Conservation (phyloP, 768 basidiomycete species). For the Xerocomus spinulosus region DNA sequence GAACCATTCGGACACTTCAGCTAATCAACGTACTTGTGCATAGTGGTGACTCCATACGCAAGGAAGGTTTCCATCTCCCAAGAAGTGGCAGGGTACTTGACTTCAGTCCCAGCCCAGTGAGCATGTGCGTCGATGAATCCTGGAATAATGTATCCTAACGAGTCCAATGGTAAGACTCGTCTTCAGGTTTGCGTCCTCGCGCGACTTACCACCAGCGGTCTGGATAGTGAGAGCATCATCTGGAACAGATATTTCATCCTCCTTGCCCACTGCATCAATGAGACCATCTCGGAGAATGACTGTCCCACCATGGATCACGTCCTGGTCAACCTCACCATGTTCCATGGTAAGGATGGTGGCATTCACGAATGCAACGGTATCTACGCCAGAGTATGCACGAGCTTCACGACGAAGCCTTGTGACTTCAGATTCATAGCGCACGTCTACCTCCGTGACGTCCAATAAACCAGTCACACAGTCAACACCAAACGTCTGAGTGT, state of each 20-base stretch:
- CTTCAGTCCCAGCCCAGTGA: constrained; percentile 58
- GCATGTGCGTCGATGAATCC: constrained; percentile 78
- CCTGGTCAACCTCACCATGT: constrained; percentile 42
- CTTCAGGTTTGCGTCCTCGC: background rate
- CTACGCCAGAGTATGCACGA: constrained; percentile 18
- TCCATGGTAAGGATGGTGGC: constrained; percentile 71
- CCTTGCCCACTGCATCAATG: constrained; percentile 45
- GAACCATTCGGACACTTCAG: background rate
- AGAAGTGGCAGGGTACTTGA: constrained; percentile 55
- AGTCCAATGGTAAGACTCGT: constrained; percentile 1
- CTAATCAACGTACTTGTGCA: constrained; percentile 57
- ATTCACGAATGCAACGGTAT: constrained; percentile 57
- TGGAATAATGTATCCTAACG: constrained; percentile 56
- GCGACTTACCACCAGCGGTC: constrained; percentile 53
- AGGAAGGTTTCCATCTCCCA: constrained; percentile 77
- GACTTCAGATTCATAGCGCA: constrained; percentile 60
- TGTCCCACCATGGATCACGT: constrained; percentile 50
- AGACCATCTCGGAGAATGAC: constrained; percentile 54
- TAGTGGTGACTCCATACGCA: constrained; percentile 69
- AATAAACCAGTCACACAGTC: constrained; percentile 54
- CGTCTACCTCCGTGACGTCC: constrained; percentile 53
- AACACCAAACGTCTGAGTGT: constrained; percentile 55
- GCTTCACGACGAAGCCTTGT: constrained; percentile 55
- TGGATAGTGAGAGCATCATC: constrained; percentile 46
- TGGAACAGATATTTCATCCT: constrained; percentile 32